Base-by-base conservation (phyloP, 2,329 filamentous ascomycete genomes). In the Cladophialophora bantiana region DNA sequence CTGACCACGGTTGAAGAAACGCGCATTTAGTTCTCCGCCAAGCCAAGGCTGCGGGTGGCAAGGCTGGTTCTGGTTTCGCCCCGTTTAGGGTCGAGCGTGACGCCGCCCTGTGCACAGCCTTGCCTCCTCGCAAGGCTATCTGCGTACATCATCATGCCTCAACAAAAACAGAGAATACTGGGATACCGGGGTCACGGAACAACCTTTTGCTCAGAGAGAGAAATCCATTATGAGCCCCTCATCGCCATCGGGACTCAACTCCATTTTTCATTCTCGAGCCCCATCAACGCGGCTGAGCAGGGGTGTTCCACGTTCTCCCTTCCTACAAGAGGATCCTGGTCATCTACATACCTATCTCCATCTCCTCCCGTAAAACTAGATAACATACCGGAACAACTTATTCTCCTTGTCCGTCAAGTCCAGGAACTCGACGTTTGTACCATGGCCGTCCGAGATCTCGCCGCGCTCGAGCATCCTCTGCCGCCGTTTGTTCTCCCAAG, bases 1-100 rank as follows among this genome's bases (percentile, higher is more conserved):
- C 31, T 55, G 60, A 63, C 57, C 60, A 63, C 60, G 60, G 52
- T 63, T 63, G 60, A 26, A 35, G 52, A 45, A 63, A 36, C 53
- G 15, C 32, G 50, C 12, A 45, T n/a, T 45, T 45, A 26, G 26
- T 26, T 26, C 26, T 26, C 26, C 26, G 26, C 26, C 26, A 26
- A 26, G 26, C 26, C 26, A 26, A 26, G 26, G 26, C 26, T 26
- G 26, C 26, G 26, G 26, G 26, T 26, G 26, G 3, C 40, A 45
- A 18, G n/a, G 26, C n/a, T n/a, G n/a, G n/a, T n/a, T n/a, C n/a
- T n/a, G n/a, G n/a, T n/a, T n/a, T n/a, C n/a, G n/a, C n/a, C n/a
- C n/a, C n/a, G n/a, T n/a, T n/a, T n/a, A n/a, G n/a, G n/a, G n/a
- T n/a, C n/a, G n/a, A n/a, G n/a, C n/a, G n/a, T n/a, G n/a, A n/a